phyloP scores from a whole-genome alignment of 805 yeast genomes.

The Debaryomyces tyrocola region DNA sequence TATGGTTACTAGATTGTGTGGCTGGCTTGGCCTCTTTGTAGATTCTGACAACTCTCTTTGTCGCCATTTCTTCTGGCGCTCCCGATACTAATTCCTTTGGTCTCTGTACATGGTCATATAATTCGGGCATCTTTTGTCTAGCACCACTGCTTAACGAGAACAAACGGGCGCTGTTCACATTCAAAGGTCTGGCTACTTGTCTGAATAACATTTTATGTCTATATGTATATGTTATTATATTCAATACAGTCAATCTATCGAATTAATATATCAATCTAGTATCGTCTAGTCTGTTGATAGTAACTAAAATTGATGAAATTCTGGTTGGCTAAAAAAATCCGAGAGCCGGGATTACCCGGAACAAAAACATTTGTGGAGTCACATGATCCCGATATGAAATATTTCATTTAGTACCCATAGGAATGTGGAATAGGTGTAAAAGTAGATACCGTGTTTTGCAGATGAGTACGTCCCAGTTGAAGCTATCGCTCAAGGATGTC shows the following conservation, averaged over 20 bases:
- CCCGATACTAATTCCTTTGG: slow-evolving; percentile 69
- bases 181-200: slow-evolving; percentile 15
- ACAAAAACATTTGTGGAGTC: neutral
- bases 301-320: slow-evolving; percentile 11
- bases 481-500: slow-evolving; percentile 45
- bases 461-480: slow-evolving; percentile 20
- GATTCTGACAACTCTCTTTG: slow-evolving; percentile 71
- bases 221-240: neutral
- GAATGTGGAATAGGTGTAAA: slow-evolving; percentile 8
- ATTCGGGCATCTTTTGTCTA: slow-evolving; percentile 24
- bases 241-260: neutral
- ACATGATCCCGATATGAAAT: neutral
- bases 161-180: slow-evolving; percentile 19
- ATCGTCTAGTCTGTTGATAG: neutral
- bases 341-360: slow-evolving; percentile 16
- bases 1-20: slow-evolving; percentile 69
- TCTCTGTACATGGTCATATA: slow-evolving; percentile 18
- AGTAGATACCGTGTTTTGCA: neutral
- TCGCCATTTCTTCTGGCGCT: slow-evolving; percentile 66
- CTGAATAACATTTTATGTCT: slow-evolving; percentile 21
- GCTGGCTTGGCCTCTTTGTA: slow-evolving; percentile 77
- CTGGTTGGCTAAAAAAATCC: slow-evolving; percentile 24
- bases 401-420: neutral
- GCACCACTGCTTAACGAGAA: slow-evolving; percentile 18
- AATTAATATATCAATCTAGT: neutral